These are phyloP conservation scores for Neospora caninum DNA, from an alignment of 169 alveolate genomes.

Conservation along the genomic window DNA sequence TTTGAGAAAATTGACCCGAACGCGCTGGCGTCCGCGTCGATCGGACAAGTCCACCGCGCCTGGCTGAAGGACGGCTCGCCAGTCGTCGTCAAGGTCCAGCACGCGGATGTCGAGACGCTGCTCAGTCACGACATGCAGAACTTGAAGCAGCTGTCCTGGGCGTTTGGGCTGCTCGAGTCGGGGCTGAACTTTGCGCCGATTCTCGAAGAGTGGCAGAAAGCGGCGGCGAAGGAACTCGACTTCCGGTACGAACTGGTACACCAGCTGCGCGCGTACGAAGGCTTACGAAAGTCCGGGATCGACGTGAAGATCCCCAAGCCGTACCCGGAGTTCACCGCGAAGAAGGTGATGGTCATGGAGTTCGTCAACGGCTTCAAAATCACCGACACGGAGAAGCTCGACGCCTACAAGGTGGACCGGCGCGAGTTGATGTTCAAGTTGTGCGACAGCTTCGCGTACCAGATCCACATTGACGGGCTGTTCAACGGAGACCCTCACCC, in stretches of 20 bases:
- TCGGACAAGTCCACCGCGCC: slow-evolving; percentile 80
- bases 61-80: slow-evolving; percentile 70
- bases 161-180: slow-evolving; percentile 81
- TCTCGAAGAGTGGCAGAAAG: slow-evolving; percentile 88
- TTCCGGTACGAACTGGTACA: slow-evolving; percentile 83
- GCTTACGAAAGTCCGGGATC: slow-evolving; percentile 77
- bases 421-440: slow-evolving; percentile 69
- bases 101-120: slow-evolving; percentile 73
- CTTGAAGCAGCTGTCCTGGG: slow-evolving; percentile 76
- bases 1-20: slow-evolving; percentile 65
- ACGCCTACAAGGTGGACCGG: slow-evolving; percentile 68
- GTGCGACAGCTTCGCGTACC: slow-evolving; percentile 81
- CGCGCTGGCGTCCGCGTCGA: slow-evolving; percentile 80
- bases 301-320: slow-evolving; percentile 83
- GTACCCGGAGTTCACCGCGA: slow-evolving; percentile 80
- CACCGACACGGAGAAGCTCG: slow-evolving; percentile 80
- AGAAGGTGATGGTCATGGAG: slow-evolving; percentile 89
- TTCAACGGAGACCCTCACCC: slow-evolving; percentile 91
- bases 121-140: slow-evolving; percentile 73
- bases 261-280: slow-evolving; percentile 82
- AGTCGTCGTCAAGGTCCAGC: slow-evolving; percentile 78
- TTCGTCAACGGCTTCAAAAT: slow-evolving; percentile 87
- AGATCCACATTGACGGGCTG: slow-evolving; percentile 76
- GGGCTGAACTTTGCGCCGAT: slow-evolving; percentile 74
- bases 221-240: slow-evolving; percentile 87